Percentiles rank a stretch among this genome's conserved stretches.
These are phyloP conservation scores for Solanum chaucha DNA, from an alignment of 257 asterid genomes.

Conservation along the genomic window DNA sequence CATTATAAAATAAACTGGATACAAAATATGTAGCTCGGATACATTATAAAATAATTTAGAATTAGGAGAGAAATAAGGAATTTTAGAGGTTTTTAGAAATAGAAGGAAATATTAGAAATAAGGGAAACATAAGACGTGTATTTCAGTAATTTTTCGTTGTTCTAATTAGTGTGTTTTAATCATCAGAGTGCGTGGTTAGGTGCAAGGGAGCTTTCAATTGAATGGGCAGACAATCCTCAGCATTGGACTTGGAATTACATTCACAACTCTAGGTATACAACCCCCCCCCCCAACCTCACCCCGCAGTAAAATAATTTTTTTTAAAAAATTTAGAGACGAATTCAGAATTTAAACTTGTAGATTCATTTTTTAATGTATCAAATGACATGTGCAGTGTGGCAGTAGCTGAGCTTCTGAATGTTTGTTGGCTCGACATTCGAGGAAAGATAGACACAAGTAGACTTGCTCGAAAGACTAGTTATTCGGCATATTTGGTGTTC, in stretches of 20 bases:
- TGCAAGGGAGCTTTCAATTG: neutral
- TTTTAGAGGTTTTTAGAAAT: too few species aligned
- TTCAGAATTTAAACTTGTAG: fast-evolving
- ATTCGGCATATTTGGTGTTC: neutral
- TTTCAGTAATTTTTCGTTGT: neutral
- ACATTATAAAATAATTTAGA: too few species aligned
- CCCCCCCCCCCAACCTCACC: neutral
- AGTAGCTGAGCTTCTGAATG: neutral
- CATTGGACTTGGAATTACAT: neutral
- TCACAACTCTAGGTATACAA: neutral
- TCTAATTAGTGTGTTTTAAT: neutral
- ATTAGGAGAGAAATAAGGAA: too few species aligned
- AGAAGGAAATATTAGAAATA: too few species aligned
- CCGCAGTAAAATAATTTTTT: too few species aligned
- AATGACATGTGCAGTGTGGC: neutral
- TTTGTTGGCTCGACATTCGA: neutral
- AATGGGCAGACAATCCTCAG: neutral
- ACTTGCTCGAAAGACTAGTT: neutral
- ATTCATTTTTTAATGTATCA: neutral
- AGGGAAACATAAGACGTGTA: too few species aligned
- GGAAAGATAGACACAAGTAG: neutral
- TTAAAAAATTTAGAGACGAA: neutral
- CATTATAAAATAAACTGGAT: too few species aligned
- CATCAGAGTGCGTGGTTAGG: neutral
- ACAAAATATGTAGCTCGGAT: too few species aligned